Evolutionary conservation across 208 protist species (phyloP), one percentile per base, ranked within the genome.

Genomic region (Tritrichomonas foetus): DNA sequence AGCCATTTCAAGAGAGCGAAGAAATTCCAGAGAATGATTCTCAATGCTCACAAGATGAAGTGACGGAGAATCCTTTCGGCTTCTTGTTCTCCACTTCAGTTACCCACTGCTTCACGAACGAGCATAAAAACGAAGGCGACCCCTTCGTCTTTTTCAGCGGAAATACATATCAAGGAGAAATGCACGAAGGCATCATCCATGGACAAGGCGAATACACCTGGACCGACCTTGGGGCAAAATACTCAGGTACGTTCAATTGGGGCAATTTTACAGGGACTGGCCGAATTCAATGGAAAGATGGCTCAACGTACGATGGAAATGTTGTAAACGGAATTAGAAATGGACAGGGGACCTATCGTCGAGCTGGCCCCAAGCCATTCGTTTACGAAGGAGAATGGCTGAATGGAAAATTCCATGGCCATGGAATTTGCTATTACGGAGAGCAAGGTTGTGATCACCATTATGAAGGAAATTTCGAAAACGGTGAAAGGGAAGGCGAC

Each of bases 381-480:
- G 66, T 89, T 64, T 94, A 94, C 30, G 66, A 80, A 25, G 93
- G 93, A 33, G 66, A 89, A n/a, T 89, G 75, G 61, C 44, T 39
- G 13, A 84, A 78, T 55, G 72, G 72, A 53, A 16, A 33, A 16
- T 69, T 74, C 41, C 82, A 80, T 84, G 93, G 93, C 0, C 11
- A 84, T 55, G 93, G 93, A 57, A 94, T 50, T 57, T 78, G 78
- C 53, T 69, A 94, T 66, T 89, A 55, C n/a, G 69, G 69, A 0
- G 41, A 78, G 89, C n/a, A 72, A 69, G 61, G 61, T 57, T 66
- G 72, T 44, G 47, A 89, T 44, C 93, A 94, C 36, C 22, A 50
- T 27, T 96, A 96, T 72, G 80, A 95, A 14, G 95, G 95, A 1
- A 72, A 95, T 30, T 96, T 95, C 55, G 49, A 84, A 20, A 49